Percentiles rank a stretch among this genome's conserved stretches.
phyloP scores from a whole-genome alignment of 1,284 basidiomycete genomes.

The Puccinia coronata region DNA sequence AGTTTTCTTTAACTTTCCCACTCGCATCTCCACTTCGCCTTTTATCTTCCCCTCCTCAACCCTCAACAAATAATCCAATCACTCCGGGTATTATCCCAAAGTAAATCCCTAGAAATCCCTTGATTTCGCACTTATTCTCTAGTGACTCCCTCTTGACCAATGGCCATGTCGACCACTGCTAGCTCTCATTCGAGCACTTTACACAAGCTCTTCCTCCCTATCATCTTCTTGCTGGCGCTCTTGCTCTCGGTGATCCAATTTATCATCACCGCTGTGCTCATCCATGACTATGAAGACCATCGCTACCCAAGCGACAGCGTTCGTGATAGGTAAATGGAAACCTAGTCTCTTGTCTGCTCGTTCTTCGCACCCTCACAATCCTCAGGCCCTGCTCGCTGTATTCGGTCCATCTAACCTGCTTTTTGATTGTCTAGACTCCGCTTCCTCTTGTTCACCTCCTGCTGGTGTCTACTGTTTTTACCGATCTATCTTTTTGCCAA shows the following conservation, averaged over 20 bases:
- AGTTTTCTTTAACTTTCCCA: constrained; percentile 2
- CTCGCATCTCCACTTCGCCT: background rate
- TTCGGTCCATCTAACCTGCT: background rate
- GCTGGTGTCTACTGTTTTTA: constrained; percentile 35
- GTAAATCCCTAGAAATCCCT: background rate
- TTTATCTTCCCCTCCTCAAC: background rate
- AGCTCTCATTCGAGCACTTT: constrained; percentile 9
- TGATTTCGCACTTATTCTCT: background rate
- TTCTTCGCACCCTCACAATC: background rate
- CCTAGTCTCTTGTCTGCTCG: background rate
- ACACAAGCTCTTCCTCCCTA: constrained; percentile 1
- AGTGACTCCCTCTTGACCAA: background rate
- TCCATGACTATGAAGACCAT: constrained; percentile 38
- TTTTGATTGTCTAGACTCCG: constrained; percentile 15
- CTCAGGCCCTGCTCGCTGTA: background rate
- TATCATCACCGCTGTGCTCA: constrained; percentile 43
- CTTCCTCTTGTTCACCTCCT: constrained; percentile 46
- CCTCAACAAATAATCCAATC: background rate
- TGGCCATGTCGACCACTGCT: constrained; percentile 18
- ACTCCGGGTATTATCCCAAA: background rate
- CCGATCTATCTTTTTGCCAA: constrained; percentile 31
- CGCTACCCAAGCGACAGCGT: constrained; percentile 16
- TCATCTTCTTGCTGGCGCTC: background rate
- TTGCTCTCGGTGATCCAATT: constrained; percentile 43
- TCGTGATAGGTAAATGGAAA: constrained; percentile 42